phyloP scores from a whole-genome alignment of 2,329 filamentous ascomycete genomes.

The Venturia nashicola region DNA sequence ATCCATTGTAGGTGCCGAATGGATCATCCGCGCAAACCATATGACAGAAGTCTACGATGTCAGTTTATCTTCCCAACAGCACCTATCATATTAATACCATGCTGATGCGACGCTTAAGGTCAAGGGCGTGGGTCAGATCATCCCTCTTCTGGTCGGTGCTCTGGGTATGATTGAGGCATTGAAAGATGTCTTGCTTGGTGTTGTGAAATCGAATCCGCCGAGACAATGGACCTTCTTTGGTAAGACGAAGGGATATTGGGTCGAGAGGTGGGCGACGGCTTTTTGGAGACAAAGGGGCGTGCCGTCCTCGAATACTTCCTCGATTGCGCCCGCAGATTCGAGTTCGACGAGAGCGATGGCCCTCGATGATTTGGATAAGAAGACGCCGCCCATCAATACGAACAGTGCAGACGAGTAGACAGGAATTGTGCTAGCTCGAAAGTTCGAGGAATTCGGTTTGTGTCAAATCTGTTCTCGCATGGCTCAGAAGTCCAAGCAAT shows the following conservation, averaged over 20 bases:
- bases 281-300: not conserved
- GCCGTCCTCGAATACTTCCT: not conserved
- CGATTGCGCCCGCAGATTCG: not conserved
- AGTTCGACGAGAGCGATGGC: not conserved
- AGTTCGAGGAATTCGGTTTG: not conserved
- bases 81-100: too few relatives aligned
- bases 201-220: not conserved
- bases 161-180: not conserved
- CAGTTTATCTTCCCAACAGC: not conserved
- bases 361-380: not conserved
- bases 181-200: not conserved
- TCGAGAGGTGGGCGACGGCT: not conserved
- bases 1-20: not conserved
- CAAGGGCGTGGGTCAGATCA: not conserved
- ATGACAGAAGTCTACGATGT: not conserved
- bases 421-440: too few relatives aligned
- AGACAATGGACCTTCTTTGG: not conserved
- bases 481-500: too few relatives aligned
- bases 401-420: not conserved
- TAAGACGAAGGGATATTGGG: not conserved
- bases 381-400: not conserved
- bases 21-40: slow-evolving; percentile 1
- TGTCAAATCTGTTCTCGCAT: too few relatives aligned
- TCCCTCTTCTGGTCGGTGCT: not conserved
- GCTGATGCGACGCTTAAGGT: not conserved